Base-by-base conservation (phyloP, 305 asterid genomes). In the Fraxinus platypoda region DNA sequence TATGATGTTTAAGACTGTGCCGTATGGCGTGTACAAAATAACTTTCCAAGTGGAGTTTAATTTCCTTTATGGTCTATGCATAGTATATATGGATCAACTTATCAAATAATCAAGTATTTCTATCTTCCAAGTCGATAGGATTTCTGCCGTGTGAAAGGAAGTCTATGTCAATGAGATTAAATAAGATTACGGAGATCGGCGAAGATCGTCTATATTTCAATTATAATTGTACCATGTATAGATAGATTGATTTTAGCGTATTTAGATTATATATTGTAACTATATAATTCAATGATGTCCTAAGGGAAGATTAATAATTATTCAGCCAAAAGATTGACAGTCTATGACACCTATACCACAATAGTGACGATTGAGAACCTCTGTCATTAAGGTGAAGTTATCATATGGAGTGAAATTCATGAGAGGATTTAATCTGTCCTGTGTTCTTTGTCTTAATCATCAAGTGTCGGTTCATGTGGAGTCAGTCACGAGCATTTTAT, bases 401-500 rank as follows among this genome's bases (percentile, higher is more conserved):
- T 75, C 73, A 34, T 28, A 34, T 80, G 72, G 74, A 77, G 77
- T 26, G 78, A 54, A 62, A 28, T 52, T 70, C 15, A 46, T 19
- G 46, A 79, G 85, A 86, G 46, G 46, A 70, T 31, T 70, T 70
- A 25, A 66, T 66, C 74, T 66, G 74, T 3, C 19, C 38, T 79
- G 54, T 73, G 70, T 28, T 46, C 54, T 4, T 71, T 38, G 66
- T 83, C 54, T 19, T 78, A 64, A 57, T 73, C 30, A 30, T 57
- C 79, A 71, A 82, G 26, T 35, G 79, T 25, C 76, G 80, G 81
- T 52, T 49, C 33, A 78, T 79, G 33, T 74, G 49, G 23, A 38
- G 75, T 76, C 62, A 79, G 21, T 76, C 74, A 25, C 38, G 31
- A 37, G 54, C 49, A 23, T 41, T 38, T 74, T 54, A 62, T 57